Base-by-base conservation (phyloP, 2,329 filamentous ascomycete genomes). In the Berkeleyomyces rouxiae region DNA sequence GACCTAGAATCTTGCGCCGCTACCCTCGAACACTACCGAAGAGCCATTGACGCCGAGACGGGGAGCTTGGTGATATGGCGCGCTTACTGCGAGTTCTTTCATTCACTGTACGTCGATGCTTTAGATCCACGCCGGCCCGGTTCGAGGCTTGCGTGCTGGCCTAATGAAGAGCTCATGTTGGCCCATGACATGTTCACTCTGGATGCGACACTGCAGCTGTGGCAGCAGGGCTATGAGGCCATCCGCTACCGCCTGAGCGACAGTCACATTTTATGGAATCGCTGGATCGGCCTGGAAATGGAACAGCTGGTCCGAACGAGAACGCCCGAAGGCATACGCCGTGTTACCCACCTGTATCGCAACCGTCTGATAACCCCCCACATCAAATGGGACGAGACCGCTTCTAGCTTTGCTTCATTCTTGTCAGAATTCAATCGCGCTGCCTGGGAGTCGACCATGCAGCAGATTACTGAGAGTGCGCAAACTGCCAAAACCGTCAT, bases 181-280 rank as follows among this genome's bases (percentile, higher is more conserved):
- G 87, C 84, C 59, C 81, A 82, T 67, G 85, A 90, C 66, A 74
- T 88, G 47, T 92, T 93, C 72, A 82, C 82, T 5, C 80, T 86
- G 66, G 82, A 85, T 42, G 74, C 80, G 57, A 81, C 87, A 55
- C 74, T 88, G 61, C 80, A 82, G 61, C 78, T 88, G 1, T 88
- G 88, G 80, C 82, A 85, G 70, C 79, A 87, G 68, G 88, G 82
- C 43, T 84, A 88, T 67, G 79, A 85, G 65, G 81, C 83, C 49
- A 87, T 88, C 61, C 82, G 85, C 70, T 88, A 85, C 72, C 85
- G 87, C 65, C 76, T 93, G 64, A 82, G 82, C 69, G 87, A 90
- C 71, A 92, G 88, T 69, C 85, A 90, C 70, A 73, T 83, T 63
- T 79, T 93, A 9, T 95, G 88, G 88, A 82, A 91, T 70, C 83